Base-by-base conservation (phyloP, 306 rosid genomes). In the Benincasa hispida region DNA sequence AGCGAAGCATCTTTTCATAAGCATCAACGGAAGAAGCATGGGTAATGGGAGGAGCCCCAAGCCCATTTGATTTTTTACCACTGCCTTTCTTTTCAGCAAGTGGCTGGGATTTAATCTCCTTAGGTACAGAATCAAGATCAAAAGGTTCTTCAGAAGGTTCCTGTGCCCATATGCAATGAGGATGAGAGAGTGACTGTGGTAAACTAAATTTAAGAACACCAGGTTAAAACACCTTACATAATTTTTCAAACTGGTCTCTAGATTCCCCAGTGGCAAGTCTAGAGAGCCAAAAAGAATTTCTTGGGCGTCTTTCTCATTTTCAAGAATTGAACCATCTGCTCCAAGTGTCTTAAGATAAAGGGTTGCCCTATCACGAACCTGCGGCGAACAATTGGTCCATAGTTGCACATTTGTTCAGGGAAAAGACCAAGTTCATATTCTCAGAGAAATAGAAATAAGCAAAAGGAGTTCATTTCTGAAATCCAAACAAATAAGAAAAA, bases 281-380 rank as follows among this genome's bases (percentile, higher is more conserved):
- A 94, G 85, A 81, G 91, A 83, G 74, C 97, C 96, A 72, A 94
- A 94, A 51, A 94, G 95, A 78, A 91, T 89, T 59, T 87, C 91
- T 76, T 85, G 86, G 25, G 84, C 87, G 80, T 88, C 89, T 78
- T 84, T 80, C 74, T 89, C 97, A 66, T 89, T 91, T 84, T 90
- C 91, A 35, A 83, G 91, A 87, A 83, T 87, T 35, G 86, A 79
- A 70, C 89, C 91, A 87, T 90, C 93, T 74, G 88, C 97, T 69
- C 95, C 97, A 78, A 94, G 89, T 28, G 96, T 91, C 79, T 82
- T 86, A 57, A 94, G 88, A 88, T 91, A 94, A 75, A 94, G 95
- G 24, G 98, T 94, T 74, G 98, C 98, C 86, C 98, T 90, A 82
- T 94, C 98, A 74, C 98, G 98, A 85, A 94, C 98, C 98, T 94